Evolutionary conservation across 768 basidiomycete genomes (phyloP), one percentile per base, ranked within the genome.

Genomic region (Suillus ampliporus): DNA sequence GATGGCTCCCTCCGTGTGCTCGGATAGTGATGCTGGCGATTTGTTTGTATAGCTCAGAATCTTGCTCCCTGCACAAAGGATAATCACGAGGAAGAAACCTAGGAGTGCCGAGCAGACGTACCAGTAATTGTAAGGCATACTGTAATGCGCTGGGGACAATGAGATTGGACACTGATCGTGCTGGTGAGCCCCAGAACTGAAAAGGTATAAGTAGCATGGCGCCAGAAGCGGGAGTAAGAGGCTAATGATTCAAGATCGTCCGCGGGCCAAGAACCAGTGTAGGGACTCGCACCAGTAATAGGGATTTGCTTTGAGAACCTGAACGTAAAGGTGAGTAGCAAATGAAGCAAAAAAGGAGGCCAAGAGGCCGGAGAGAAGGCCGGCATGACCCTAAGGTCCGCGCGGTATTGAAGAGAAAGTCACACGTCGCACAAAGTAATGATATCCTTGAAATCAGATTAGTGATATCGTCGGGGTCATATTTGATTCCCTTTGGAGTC

Each of bases 161-260:
- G 19, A 0, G 34, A 34, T 51, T 34, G 50, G 50, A 51, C 19
- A 51, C 34, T 51, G 31, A 51, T 51, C 31, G 50, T 28, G 50
- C 50, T 51, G 11, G 13, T 51, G 10, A 51, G 50, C 50, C 50
- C 50, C 31, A 34, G 50, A 51, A 51, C 50, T 51, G 31, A 51
- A 34, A n/a, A n/a, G n/a, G 11, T 3, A 51, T 51, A 7, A 34
- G 28, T 17, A 51, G 0, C 3, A 34, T 34, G 0, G 19, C 19
- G 28, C 28, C 28, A 31, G 28, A 50, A 50, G 48, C n/a, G n/a
- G n/a, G n/a, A n/a, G n/a, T n/a, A 17, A 50, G 3, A 51, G 19
- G 28, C 5, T 28, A 6, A 51, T n/a, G 2, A n/a, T 34, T 34
- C n/a, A 51, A 28, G 7, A 13, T 51, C 3, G 28, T 28, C 4